Percentiles rank a stretch among this genome's conserved stretches.
These are phyloP conservation scores for Macrolepiota dolichaula DNA, from an alignment of 768 basidiomycete genomes.

Conservation along the genomic window DNA sequence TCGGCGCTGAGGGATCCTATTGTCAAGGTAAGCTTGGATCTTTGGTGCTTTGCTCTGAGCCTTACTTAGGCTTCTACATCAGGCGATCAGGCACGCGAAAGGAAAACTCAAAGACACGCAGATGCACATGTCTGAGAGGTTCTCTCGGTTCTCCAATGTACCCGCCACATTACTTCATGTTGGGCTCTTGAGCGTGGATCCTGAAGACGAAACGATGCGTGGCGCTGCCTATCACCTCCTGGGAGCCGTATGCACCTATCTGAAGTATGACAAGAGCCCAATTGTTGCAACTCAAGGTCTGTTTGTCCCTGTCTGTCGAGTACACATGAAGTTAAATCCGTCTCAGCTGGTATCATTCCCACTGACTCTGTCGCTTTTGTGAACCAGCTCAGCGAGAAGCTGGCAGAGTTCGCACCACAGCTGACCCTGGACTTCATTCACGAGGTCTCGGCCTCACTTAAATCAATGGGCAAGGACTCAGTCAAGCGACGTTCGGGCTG, in stretches of 20 bases:
- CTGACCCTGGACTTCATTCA: constrained; percentile 85
- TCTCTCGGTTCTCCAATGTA: constrained; percentile 78
- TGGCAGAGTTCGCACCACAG: constrained; percentile 73
- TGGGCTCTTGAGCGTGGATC: constrained; percentile 75
- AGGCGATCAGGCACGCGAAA: constrained; percentile 79
- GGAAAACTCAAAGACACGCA: constrained; percentile 58
- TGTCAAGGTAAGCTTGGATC: constrained; percentile 54
- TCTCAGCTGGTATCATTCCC: constrained; percentile 65
- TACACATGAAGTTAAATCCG: neutral
- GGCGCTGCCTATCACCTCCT: constrained; percentile 78
- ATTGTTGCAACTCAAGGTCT: constrained; percentile 69
- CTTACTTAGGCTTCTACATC: neutral
- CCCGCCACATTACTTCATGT: constrained; percentile 86
- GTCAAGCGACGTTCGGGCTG: constrained; percentile 64
- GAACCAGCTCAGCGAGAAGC: constrained; percentile 61
- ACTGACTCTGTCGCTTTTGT: constrained; percentile 64
- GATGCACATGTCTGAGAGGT: constrained; percentile 53
- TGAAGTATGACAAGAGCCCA: constrained; percentile 74
- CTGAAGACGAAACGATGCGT: constrained; percentile 74
- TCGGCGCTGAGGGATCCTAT: constrained; percentile 67
- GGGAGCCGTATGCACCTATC: constrained; percentile 68
- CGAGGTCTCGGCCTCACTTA: constrained; percentile 74
- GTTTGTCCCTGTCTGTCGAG: constrained; percentile 9
- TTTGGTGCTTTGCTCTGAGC: neutral
- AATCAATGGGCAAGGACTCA: constrained; percentile 38